Evolutionary conservation across 257 asterid species (phyloP).

Genomic region (Ehretia macrophylla): DNA sequence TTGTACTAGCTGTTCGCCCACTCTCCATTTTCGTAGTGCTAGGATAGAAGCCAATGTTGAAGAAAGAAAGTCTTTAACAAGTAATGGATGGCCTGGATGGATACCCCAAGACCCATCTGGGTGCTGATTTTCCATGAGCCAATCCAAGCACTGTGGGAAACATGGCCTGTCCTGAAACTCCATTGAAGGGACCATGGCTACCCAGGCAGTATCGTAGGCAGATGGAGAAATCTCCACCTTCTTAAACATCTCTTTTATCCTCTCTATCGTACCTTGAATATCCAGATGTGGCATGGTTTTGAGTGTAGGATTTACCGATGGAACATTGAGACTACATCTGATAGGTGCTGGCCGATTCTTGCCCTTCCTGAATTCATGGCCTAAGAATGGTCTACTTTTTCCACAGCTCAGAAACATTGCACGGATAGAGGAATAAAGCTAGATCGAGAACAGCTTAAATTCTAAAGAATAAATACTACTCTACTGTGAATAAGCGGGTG

Average conservation of each 20-base stretch:
- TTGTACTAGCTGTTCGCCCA: slow-evolving; percentile 12
- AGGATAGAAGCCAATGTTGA: slow-evolving; percentile 33
- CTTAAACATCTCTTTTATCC: slow-evolving; percentile 20
- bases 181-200: slow-evolving; percentile 27
- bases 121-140: slow-evolving; percentile 34
- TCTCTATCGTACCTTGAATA: slow-evolving; percentile 5
- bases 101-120: slow-evolving; percentile 38
- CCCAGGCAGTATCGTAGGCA: slow-evolving; percentile 34
- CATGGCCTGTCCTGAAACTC: slow-evolving; percentile 12
- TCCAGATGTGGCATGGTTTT: too few relatives aligned
- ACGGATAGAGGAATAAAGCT: too few relatives aligned
- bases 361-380: too few relatives aligned
- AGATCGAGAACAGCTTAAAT: too few relatives aligned
- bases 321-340: not conserved
- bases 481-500: too few relatives aligned
- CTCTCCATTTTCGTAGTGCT: slow-evolving; percentile 29
- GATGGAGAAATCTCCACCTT: slow-evolving; percentile 27
- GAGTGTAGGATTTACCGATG: not conserved
- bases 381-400: too few relatives aligned
- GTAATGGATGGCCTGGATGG: slow-evolving; percentile 13
- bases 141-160: slow-evolving; percentile 26
- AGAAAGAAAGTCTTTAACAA: slow-evolving; percentile 21
- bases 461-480: too few relatives aligned
- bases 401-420: too few relatives aligned
- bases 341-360: slow-evolving; percentile 1